Base-by-base conservation (phyloP, 2,329 filamentous ascomycete genomes). In the Grosmannia clavigera region DNA sequence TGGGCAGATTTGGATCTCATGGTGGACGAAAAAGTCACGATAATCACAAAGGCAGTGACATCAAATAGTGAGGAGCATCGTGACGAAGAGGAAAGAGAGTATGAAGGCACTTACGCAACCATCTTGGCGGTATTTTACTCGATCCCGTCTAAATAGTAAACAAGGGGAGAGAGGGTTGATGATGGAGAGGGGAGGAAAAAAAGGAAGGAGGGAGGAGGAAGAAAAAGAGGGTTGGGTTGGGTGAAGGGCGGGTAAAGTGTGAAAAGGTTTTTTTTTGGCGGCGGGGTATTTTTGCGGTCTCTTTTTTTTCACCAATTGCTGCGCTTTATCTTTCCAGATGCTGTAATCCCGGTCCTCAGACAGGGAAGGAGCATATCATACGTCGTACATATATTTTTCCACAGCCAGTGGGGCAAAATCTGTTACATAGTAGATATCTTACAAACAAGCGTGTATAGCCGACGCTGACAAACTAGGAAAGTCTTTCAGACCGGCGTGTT, bases 91-190 rank as follows among this genome's bases (percentile, higher is more conserved):
- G 22, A 1, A 38, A 33, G 12, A 22, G 51, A 16, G n/a, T 33
- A 57, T 29, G n/a, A 16, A 25, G 51, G 27, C 52, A 92, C 92
- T 88, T 88, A 96, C 92, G 97, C 96, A 78, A 99, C 94, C 94
- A 99, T 99, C 77, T 91, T 96, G 87, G 81, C 90, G 89, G 91
- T 89, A 75, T 84, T 87, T 76, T 66, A 65, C 64, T 65, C 67
- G 66, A 68, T 67, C 65, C 64, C 68, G 59, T 55, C 55, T 53
- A 51, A 52, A 52, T 54, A 31, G 25, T 58, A 56, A 55, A 48
- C 65, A 65, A 64, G 68, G 68, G 65, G 52, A 57, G 58, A 52
- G 11, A 50, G 51, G 48, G 22, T 43, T 55, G 27, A 35, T 35
- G 57, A 31, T 53, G 56, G 56, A 56, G 58, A 52, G 58, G 57